Conservation (phyloP, 768 basidiomycete species). For the Mycena chlorophos region DNA sequence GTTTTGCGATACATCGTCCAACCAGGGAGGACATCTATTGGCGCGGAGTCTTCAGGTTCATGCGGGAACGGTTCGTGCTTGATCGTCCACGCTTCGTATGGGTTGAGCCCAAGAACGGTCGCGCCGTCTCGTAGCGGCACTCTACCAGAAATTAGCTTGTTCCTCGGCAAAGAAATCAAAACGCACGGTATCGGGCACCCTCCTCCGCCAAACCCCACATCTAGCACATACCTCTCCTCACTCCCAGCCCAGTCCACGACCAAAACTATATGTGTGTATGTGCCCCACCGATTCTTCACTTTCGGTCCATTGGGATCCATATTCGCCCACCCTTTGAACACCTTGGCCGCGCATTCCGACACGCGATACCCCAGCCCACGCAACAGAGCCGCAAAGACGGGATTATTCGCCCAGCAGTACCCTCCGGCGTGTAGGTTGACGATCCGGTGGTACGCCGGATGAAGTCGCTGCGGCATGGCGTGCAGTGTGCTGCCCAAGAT, state of each 20-base stretch:
- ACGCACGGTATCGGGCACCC: slow-evolving; percentile 22
- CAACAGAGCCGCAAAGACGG: slow-evolving; percentile 18
- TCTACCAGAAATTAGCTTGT: neutral
- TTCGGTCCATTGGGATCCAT: slow-evolving; percentile 11
- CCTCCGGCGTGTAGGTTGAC: slow-evolving; percentile 1
- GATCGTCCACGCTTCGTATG: slow-evolving; percentile 19
- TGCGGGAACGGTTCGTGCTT: slow-evolving; percentile 17
- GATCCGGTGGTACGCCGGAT: slow-evolving; percentile 15
- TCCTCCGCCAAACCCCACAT: slow-evolving; percentile 21
- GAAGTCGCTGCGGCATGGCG: slow-evolving; percentile 16
- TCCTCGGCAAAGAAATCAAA: neutral
- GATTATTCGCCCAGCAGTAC: slow-evolving; percentile 23
- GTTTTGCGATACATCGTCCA: slow-evolving; percentile 21
- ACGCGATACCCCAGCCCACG: slow-evolving; percentile 21
- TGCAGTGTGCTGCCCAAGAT: slow-evolving; percentile 15
- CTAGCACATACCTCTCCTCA: slow-evolving; percentile 17
- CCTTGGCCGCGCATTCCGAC: slow-evolving; percentile 20
- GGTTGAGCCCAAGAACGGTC: slow-evolving; percentile 19
- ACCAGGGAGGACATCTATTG: slow-evolving; percentile 18
- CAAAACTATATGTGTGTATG: slow-evolving; percentile 20
- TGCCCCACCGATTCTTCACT: slow-evolving; percentile 19
- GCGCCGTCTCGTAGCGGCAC: slow-evolving; percentile 19
- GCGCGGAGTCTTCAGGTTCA: slow-evolving; percentile 16
- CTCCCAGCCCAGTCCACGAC: slow-evolving; percentile 18
- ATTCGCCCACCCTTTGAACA: slow-evolving; percentile 22